A percentile compares a stretch with the other conserved stretches of the same genome.
Evolutionary conservation across 1,284 basidiomycete species (phyloP).

Genomic region (Earliella scabrosa): DNA sequence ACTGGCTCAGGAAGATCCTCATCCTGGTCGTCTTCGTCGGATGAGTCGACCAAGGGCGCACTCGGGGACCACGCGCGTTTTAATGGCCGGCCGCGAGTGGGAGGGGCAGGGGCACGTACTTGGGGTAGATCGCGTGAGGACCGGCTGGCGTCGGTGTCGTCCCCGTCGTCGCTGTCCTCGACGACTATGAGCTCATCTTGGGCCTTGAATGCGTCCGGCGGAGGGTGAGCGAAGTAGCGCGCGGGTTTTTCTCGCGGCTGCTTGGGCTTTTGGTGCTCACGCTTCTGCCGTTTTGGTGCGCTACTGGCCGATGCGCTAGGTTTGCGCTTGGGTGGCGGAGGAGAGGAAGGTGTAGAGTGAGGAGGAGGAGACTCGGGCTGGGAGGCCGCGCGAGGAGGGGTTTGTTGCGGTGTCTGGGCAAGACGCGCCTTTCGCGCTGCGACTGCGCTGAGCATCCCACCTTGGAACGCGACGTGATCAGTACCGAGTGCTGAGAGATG

Average conservation of each 20-base stretch:
- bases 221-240: constrained; percentile 45
- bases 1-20: constrained; percentile 28
- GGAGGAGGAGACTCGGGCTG: constrained; percentile 16
- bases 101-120: background rate
- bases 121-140: constrained; percentile 29
- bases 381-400: constrained; percentile 10
- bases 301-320: constrained; percentile 21
- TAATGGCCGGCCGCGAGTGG: constrained; percentile 2
- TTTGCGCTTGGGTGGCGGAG: constrained; percentile 37
- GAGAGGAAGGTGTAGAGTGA: background rate
- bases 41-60: constrained; percentile 51
- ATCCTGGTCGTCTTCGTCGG: constrained; percentile 50
- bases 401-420: constrained; percentile 19
- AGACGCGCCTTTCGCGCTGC: constrained; percentile 60
- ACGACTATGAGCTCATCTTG: constrained; percentile 45
- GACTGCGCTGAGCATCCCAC: constrained; percentile 59
- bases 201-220: constrained; percentile 36
- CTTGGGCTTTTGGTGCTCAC: constrained; percentile 26
- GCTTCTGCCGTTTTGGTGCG: constrained; percentile 38
- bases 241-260: constrained; percentile 24
- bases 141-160: constrained; percentile 37
- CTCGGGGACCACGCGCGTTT: constrained; percentile 59
- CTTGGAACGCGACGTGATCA: no score
- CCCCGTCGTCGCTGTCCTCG: constrained; percentile 39
- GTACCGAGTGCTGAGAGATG: no score